Evolutionary conservation across 2,329 filamentous ascomycete species (phyloP).

Genomic region (Cytospora chrysosperma): DNA sequence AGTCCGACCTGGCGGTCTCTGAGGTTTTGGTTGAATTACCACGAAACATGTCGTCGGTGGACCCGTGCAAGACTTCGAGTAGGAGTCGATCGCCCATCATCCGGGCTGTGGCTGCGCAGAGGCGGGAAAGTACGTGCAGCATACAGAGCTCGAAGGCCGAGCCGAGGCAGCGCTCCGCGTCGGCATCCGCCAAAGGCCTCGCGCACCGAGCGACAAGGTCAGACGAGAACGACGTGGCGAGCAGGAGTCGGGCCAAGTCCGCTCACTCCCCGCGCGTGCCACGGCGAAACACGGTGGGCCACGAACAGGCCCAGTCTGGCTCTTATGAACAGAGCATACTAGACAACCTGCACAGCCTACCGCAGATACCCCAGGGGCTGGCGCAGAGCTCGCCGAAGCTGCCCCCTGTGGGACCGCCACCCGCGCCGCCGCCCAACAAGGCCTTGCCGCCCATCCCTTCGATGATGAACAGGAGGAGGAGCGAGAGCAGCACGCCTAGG

Average conservation of each 20-base stretch:
- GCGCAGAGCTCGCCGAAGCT: constrained; percentile 40
- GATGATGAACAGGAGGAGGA: constrained; percentile 28
- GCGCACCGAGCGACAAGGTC: constrained; percentile 1
- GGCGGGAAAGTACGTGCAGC: constrained; percentile 27
- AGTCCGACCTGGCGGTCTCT: constrained; percentile 2
- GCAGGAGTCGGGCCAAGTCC: not conserved
- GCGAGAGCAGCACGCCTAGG: constrained; percentile 14
- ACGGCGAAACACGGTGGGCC: constrained; percentile 20
- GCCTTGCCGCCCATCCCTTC: constrained; percentile 54
- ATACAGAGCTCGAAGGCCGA: constrained; percentile 20
- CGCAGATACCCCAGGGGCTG: constrained; percentile 35
- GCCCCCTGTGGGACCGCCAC: constrained; percentile 54
- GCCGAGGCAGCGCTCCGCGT: constrained; percentile 15
- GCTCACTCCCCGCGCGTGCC: constrained; percentile 1
- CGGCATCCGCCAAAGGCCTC: constrained; percentile 9
- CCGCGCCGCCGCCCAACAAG: constrained; percentile 53
- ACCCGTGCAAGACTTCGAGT: constrained; percentile 29
- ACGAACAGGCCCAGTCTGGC: constrained; percentile 1
- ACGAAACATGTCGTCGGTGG: constrained; percentile 37
- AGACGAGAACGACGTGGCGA: not conserved
- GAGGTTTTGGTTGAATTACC: constrained; percentile 19
- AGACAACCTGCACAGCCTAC: constrained; percentile 47
- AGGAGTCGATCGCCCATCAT: constrained; percentile 22
- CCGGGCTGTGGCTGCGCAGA: constrained; percentile 23
- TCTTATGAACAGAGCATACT: constrained; percentile 22